phyloP scores from a whole-genome alignment of 257 asterid species.

The Solanum appendiculatum region DNA sequence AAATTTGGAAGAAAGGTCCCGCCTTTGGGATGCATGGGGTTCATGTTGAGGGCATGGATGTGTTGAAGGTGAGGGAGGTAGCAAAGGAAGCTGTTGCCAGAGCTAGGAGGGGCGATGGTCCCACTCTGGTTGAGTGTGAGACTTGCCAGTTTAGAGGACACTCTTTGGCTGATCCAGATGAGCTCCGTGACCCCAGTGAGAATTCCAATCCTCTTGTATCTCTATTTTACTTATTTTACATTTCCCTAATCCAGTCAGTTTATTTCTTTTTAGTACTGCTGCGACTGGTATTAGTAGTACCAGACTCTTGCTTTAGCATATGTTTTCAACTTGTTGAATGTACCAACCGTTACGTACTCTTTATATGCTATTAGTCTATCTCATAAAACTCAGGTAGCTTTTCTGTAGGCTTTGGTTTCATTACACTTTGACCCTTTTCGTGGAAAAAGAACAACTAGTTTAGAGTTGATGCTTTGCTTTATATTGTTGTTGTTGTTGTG shows the following conservation, averaged over 20 bases:
- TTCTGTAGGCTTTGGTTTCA: not conserved
- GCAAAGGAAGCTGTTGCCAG: conserved; percentile 85
- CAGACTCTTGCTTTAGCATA: not conserved
- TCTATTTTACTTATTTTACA: not conserved
- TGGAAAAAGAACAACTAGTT: not conserved
- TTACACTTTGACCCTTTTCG: not conserved
- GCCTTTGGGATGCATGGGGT: conserved; percentile 99
- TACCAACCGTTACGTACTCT: not conserved
- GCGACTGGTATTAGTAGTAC: not conserved
- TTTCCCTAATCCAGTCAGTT: not conserved
- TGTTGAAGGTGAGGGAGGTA: conserved; percentile 93
- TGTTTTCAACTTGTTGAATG: not conserved
- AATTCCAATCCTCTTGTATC: not conserved
- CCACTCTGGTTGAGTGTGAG: conserved; percentile 93
- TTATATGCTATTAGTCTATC: not conserved
- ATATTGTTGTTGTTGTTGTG: not conserved
- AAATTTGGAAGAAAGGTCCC: conserved; percentile 98
- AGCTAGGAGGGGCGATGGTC: conserved; percentile 97
- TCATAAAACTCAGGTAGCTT: not conserved
- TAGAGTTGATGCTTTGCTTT: not conserved
- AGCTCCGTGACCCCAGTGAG: conserved; percentile 98
- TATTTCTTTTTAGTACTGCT: not conserved
- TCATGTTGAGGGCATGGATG: conserved; percentile 98
- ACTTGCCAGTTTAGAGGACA: conserved; percentile 96
- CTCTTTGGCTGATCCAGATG: conserved; percentile 99